Base-by-base conservation (phyloP, 108 stramenopile species). In the Cyclotella kingstonii region DNA sequence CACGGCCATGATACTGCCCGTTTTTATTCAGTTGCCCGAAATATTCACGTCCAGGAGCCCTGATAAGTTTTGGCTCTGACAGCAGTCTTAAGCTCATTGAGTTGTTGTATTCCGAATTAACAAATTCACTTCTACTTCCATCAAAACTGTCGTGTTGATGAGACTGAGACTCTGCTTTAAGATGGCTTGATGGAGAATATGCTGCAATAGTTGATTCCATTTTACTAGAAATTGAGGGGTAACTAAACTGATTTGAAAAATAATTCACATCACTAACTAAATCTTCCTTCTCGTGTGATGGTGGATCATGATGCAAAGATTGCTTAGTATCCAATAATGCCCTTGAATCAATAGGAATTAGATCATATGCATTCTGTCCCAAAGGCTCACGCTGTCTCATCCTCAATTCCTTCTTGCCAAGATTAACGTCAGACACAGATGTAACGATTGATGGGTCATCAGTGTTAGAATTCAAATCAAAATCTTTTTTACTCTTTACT, bases 41-140 rank as follows among this genome's bases (percentile, higher is more conserved):
- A 19, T 70, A 70, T 61, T 70, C 69, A 14, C 69, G 60, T 21
- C 69, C 69, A 0, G 69, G 69, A 19, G 62, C 59, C 46, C 62
- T 70, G 4, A 70, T 51, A 15, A 30, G 46, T 44, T 25, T 53
- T 6, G 38, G 25, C n/a, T 43, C 53, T 26, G 44, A 28, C 3
- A n/a, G n/a, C n/a, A n/a, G n/a, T n/a, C n/a, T n/a, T n/a, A n/a
- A n/a, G n/a, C n/a, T n/a, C n/a, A n/a, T n/a, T n/a, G n/a, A n/a
- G n/a, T n/a, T n/a, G n/a, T n/a, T n/a, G n/a, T n/a, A n/a, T n/a
- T n/a, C n/a, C n/a, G n/a, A 17, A 26, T 50, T 39, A 30, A 38
- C 31, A 0, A 39, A 28, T n/a, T 55, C 25, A 7, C 39, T 40
- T 25, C 19, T 39, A 23, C 35, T 44, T 23, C 34, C 11, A 30